Evolutionary conservation across 1,284 basidiomycete species (phyloP).

Genomic region (Laetiporus sulphureus): DNA sequence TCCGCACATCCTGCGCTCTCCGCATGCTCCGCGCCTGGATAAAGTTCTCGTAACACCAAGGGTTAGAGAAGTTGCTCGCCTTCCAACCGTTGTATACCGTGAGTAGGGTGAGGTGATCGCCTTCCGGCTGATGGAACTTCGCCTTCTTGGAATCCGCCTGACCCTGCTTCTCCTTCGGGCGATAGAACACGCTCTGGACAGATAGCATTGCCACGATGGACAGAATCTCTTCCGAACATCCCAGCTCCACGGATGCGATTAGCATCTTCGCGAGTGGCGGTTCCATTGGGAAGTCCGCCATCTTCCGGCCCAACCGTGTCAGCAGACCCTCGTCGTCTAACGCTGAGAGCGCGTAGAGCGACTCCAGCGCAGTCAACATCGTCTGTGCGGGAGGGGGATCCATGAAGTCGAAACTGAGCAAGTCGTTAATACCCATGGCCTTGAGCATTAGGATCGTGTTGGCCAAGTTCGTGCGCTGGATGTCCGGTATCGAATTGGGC

Average conservation of each 20-base stretch:
- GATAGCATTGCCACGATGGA: slow-evolving; percentile 98
- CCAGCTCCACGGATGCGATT: slow-evolving; percentile 95
- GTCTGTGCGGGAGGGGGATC: slow-evolving; percentile 96
- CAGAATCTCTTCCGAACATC: slow-evolving; percentile 95
- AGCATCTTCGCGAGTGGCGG: slow-evolving; percentile 96
- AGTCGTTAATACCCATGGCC: slow-evolving; percentile 98
- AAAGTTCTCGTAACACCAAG: slow-evolving; percentile 97
- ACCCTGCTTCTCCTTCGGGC: slow-evolving; percentile 97
- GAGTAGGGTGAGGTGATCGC: slow-evolving; percentile 91
- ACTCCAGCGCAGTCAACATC: slow-evolving; percentile 91
- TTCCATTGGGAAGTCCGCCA: slow-evolving; percentile 99
- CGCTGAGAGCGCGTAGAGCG: slow-evolving; percentile 91
- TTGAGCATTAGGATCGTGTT: slow-evolving; percentile 94
- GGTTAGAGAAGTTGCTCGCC: slow-evolving; percentile 88
- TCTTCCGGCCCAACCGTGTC: slow-evolving; percentile 92
- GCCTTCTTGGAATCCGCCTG: slow-evolving; percentile 99
- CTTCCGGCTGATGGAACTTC: slow-evolving; percentile 97
- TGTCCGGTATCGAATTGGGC: slow-evolving; percentile 96
- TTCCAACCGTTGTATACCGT: slow-evolving; percentile 99
- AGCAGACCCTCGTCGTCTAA: slow-evolving; percentile 95
- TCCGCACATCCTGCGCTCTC: slow-evolving; percentile 95
- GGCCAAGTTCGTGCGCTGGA: slow-evolving; percentile 92
- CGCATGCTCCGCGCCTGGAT: slow-evolving; percentile 96
- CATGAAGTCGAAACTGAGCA: slow-evolving; percentile 99
- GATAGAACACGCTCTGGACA: slow-evolving; percentile 94